phyloP scores from a whole-genome alignment of 1,284 basidiomycete genomes.

The Trichosporon sp. region DNA sequence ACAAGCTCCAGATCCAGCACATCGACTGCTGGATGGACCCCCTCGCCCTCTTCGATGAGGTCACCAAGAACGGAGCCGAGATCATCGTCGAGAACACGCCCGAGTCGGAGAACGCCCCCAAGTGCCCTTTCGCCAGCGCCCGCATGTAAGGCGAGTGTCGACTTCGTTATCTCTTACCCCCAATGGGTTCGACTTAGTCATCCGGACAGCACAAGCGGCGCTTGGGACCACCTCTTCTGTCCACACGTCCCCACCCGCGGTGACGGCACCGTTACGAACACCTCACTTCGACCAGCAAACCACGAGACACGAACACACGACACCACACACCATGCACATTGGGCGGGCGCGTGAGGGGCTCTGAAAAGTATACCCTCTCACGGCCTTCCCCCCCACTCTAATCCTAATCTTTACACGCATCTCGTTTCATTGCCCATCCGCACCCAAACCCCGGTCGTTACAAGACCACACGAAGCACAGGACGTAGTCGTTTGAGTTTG shows the following conservation, averaged over 20 bases:
- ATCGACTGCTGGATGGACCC: slow-evolving; percentile 32
- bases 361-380: neutral
- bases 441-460: neutral
- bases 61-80: slow-evolving; percentile 29
- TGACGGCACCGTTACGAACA: neutral
- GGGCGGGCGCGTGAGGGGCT: neutral
- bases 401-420: neutral
- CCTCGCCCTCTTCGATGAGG: slow-evolving; percentile 27
- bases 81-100: slow-evolving; percentile 24
- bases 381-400: neutral
- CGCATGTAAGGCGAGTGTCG: neutral
- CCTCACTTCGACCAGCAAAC: neutral
- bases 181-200: neutral
- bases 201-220: too few species aligned
- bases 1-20: slow-evolving; percentile 27
- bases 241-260: neutral
- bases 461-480: neutral
- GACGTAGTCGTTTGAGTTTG: slow-evolving; percentile 4
- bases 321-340: neutral
- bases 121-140: slow-evolving; percentile 15
- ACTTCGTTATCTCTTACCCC: neutral
- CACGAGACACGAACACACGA: slow-evolving; percentile 6
- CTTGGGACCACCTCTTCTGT: too few species aligned
- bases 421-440: neutral
- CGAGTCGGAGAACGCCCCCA: slow-evolving; percentile 5